Conservation (phyloP, 495 filamentous ascomycete genomes). For the Tuber magnatum region DNA sequence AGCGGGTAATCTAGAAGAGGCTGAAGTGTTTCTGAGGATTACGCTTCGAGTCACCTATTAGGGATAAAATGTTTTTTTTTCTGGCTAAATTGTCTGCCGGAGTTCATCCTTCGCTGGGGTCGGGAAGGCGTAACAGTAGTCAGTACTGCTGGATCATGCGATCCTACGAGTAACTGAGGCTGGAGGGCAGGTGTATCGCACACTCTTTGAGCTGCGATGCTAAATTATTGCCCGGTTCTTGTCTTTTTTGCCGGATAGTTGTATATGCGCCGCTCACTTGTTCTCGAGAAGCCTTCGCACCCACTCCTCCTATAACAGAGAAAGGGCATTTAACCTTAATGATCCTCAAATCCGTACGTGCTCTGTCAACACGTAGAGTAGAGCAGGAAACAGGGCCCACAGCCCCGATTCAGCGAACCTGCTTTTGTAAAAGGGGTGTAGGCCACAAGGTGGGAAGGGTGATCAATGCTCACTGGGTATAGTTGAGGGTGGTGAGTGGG, state of each 20-base stretch:
- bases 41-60: too few species aligned
- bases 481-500: neutral
- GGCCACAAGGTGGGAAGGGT: neutral
- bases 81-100: neutral
- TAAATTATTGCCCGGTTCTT: neutral
- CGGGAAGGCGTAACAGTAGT: neutral
- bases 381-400: too few species aligned
- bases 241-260: neutral
- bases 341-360: neutral
- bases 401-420: neutral
- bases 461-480: neutral
- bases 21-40: neutral
- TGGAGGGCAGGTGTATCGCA: too few species aligned
- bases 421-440: neutral
- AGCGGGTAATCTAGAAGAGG: neutral
- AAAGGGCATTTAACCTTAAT: neutral
- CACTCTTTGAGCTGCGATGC: too few species aligned
- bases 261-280: neutral
- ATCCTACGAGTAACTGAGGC: too few species aligned
- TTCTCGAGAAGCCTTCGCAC: neutral
- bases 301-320: too few species aligned
- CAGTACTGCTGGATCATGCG: too few species aligned
- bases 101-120: neutral
- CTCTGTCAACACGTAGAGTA: too few species aligned
- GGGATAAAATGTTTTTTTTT: neutral